Percentiles rank a stretch among this genome's conserved stretches.
phyloP scores from a whole-genome alignment of 345 rosid species.

The Brassica rapa region DNA sequence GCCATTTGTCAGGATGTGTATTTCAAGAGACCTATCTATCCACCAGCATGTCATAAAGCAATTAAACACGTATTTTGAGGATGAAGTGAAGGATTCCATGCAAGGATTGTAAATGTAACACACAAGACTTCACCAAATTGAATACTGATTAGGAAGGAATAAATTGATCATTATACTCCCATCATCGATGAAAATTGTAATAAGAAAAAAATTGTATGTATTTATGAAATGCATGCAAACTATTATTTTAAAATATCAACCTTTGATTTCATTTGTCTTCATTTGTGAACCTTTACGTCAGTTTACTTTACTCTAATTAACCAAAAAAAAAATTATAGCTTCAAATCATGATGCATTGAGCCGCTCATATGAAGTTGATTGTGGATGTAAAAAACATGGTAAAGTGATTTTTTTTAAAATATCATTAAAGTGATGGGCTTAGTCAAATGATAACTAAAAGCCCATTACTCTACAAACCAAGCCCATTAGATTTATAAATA shows the following conservation, averaged over 20 bases:
- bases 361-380: background rate
- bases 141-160: constrained; percentile 11
- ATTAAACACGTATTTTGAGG: constrained; percentile 56
- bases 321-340: background rate
- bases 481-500: background rate
- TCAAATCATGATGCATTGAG: background rate
- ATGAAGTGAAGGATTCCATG: constrained; percentile 34
- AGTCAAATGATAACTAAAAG: no score
- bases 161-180: background rate
- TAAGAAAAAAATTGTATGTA: background rate
- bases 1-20: constrained; percentile 53
- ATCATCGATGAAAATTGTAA: background rate
- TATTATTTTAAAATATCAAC: background rate
- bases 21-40: constrained; percentile 69
- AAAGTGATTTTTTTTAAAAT: no score
- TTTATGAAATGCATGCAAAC: constrained; percentile 13
- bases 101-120: constrained; percentile 1
- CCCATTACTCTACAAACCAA: background rate
- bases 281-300: no score
- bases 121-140: background rate
- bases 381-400: background rate
- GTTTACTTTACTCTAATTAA: no score
- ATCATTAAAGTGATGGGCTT: background rate
- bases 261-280: background rate
- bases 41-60: constrained; percentile 62